Evolutionary conservation across 805 yeast genomes (phyloP).

Genomic region (Lipomyces sp.): DNA sequence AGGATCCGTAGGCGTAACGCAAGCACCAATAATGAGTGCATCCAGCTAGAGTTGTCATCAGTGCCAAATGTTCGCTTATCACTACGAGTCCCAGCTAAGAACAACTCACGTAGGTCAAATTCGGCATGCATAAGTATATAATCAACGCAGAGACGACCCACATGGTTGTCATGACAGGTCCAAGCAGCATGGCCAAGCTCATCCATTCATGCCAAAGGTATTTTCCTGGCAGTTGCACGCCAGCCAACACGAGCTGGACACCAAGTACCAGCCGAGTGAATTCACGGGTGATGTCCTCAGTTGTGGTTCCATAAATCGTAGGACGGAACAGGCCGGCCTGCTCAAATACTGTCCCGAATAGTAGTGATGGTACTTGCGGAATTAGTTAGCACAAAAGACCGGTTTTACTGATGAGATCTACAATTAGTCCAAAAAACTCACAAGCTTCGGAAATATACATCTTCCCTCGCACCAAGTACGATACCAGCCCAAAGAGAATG

Average conservation of each 20-base stretch:
- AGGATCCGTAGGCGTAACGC: conserved; percentile 80
- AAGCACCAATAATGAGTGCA: conserved; percentile 65
- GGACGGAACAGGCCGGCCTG: conserved; percentile 64
- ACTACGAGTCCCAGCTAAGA: background rate
- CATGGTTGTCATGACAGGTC: conserved; percentile 73
- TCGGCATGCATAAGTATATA: conserved; percentile 65
- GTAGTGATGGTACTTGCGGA: conserved; percentile 56
- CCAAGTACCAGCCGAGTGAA: conserved; percentile 67
- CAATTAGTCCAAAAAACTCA: background rate
- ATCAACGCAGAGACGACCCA: conserved; percentile 70
- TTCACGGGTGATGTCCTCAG: conserved; percentile 58
- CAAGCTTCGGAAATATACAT: conserved; percentile 67
- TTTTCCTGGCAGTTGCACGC: conserved; percentile 72
- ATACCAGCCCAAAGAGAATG: conserved; percentile 60
- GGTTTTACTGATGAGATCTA: background rate
- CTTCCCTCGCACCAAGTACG: conserved; percentile 62
- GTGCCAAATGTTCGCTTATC: conserved; percentile 41
- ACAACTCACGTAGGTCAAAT: conserved; percentile 47
- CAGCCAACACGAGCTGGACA: conserved; percentile 72
- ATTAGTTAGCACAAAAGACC: background rate
- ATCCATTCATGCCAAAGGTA: conserved; percentile 65
- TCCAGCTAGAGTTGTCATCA: conserved; percentile 42
- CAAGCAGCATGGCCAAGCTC: conserved; percentile 60
- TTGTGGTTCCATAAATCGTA: conserved; percentile 52
- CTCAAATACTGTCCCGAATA: conserved; percentile 64